Base-by-base conservation (phyloP, 352 stramenopile genomes). In the Globisporangium takayamanum region DNA sequence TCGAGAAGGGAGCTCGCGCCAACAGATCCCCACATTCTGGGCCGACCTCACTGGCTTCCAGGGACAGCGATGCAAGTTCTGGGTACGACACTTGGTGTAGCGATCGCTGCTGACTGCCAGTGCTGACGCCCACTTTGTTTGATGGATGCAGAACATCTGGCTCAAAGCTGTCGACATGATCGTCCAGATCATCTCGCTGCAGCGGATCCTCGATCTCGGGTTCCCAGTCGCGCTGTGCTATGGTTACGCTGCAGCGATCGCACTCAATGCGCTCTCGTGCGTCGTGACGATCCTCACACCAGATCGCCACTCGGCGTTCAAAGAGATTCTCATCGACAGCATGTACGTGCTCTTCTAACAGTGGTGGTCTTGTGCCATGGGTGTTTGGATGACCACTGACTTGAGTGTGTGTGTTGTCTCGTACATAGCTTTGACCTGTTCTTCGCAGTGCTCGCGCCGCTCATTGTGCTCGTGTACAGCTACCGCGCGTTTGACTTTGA, bases 1-100 rank as follows among this genome's bases (percentile, higher is more conserved):
- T 10, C 33, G 28, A 7, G 50, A 62, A 36, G 41, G 57, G 14
- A 25, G 2, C 12, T 44, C 11, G 4, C 58, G 22, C 0, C 42
- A 63, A 20, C 41, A 44, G 16, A 41, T 63, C 22, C 44, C 50
- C 41, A 22, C 30, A 18, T 69, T 71, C 20, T 73, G 60, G 60
- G 39, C 26, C 41, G 66, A 77, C 11, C 28, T 80, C 18, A 70
- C 63, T 7, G 55, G 41, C 2, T 67, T 70, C 39, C 56, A 72
- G 11, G 71, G 74, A 5, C 51, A 47, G 18, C 67, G 76, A 25
- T 64, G 74, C 18, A 83, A 83, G 46, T 66, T 69, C 47, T 83
- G 74, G 71, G 74, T 83, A 63, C 36, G 63, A 50, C 18, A 20
- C 3, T 1, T 15, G 37, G 11, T 3, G n/a, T 22, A 33, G 16